Evolutionary conservation across 1,284 basidiomycete species (phyloP).

Genomic region (Pseudozyma flocculosa): DNA sequence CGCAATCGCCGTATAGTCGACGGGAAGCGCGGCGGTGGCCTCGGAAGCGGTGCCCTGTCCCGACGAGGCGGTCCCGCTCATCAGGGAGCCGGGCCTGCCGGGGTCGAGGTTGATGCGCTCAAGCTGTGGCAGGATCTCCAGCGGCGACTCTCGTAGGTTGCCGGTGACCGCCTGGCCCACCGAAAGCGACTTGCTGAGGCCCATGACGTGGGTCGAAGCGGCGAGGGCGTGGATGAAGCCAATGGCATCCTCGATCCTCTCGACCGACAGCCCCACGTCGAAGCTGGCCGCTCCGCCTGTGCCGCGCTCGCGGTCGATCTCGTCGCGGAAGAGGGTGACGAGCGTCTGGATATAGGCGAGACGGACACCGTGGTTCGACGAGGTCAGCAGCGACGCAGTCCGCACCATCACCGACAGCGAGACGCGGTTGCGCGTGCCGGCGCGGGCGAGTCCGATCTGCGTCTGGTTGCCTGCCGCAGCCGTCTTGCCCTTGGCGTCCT

Average conservation of each 20-base stretch:
- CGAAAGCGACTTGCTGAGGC: slow-evolving; percentile 44
- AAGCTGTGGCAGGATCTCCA: slow-evolving; percentile 61
- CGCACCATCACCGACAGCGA: slow-evolving; percentile 26
- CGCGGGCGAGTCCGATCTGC: slow-evolving; percentile 24
- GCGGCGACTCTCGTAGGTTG: slow-evolving; percentile 40
- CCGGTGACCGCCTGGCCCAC: slow-evolving; percentile 14
- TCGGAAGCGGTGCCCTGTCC: slow-evolving; percentile 33
- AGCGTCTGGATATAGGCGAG: slow-evolving; percentile 48
- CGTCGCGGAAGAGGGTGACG: slow-evolving; percentile 36
- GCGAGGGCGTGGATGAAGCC: slow-evolving; percentile 42
- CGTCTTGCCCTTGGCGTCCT: slow-evolving; percentile 33
- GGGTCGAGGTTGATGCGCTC: slow-evolving; percentile 61
- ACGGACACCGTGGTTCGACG: slow-evolving; percentile 38
- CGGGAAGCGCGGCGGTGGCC: slow-evolving; percentile 60
- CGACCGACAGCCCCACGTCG: slow-evolving; percentile 14
- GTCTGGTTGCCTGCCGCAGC: slow-evolving; percentile 6
- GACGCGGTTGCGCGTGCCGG: slow-evolving; percentile 43
- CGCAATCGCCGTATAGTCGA: slow-evolving; percentile 77
- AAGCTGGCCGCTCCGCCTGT: slow-evolving; percentile 18
- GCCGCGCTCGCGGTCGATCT: slow-evolving; percentile 27
- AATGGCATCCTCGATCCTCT: slow-evolving; percentile 34
- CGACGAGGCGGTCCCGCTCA: slow-evolving; percentile 7
- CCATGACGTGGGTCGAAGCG: slow-evolving; percentile 43
- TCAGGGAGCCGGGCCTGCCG: slow-evolving; percentile 24
- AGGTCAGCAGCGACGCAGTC: slow-evolving; percentile 40